Evolutionary conservation across 352 stramenopile species (phyloP), one percentile per base, ranked within the genome.

Genomic region (Phytophthora idaei): DNA sequence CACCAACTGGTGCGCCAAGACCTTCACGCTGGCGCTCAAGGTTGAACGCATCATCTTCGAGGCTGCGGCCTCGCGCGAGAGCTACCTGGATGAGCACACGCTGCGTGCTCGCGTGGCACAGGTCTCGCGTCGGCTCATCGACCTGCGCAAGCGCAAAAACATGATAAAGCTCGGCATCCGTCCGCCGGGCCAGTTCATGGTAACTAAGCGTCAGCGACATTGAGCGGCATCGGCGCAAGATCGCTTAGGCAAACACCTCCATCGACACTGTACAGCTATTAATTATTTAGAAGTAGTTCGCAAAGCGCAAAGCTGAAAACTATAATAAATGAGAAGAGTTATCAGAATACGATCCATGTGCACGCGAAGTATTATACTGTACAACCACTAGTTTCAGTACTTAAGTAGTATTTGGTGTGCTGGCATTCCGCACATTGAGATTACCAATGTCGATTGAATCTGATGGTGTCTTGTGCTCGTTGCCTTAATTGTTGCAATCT

Each of bases 41-140:
- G 80, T 90, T 57, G 81, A 90, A 51, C 72, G 77, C 14, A 73
- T 90, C 71, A 82, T 90, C 66, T 90, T 90, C 61, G 60, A 80
- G 48, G 62, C 79, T 1, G 78, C 81, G 5, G 64, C 71, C 37
- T 85, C 81, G 15, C 74, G 73, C 6, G 78, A 90, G 67, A 85
- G 76, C 65, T 90, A 90, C 69, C 47, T 88, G 46, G 76, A 90
- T 67, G 73, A 88, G 48, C 63, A 78, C 17, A 89, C 81, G 31
- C 68, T 90, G 8, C 73, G 69, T n/a, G 74, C 63, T 8, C 81
- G 81, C 28, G 81, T 90, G n/a, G 62, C 76, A 55, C 64, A 85
- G 5, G 61, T 89, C 15, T 90, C 81, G 9, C 79, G 74, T 31
- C 74, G 80, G 10, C 64, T 90, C 14, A 79, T 90, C 34, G 73